These are phyloP conservation scores for Lasiodiplodia sp. DNA, from an alignment of 2,329 filamentous ascomycete genomes.

Conservation along the genomic window DNA sequence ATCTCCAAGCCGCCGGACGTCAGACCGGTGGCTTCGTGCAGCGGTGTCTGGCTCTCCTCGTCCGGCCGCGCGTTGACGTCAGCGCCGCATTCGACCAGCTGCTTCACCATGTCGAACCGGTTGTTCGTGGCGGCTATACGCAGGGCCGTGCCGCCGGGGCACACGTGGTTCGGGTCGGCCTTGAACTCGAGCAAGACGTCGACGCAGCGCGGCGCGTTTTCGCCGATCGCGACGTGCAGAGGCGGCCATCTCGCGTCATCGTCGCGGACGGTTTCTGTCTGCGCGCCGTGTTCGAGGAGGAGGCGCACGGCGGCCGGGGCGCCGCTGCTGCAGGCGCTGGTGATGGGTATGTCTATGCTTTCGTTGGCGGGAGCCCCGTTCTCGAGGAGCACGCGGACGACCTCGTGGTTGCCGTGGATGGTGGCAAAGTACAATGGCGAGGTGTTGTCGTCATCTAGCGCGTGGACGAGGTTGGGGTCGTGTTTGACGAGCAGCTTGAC, in stretches of 20 bases:
- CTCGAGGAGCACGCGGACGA: background rate
- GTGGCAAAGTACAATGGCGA: background rate
- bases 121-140: background rate
- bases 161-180: background rate
- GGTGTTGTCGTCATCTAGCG: background rate
- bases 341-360: background rate
- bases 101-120: background rate
- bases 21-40: background rate
- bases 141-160: background rate
- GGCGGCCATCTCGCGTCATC: background rate
- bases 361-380: background rate
- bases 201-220: background rate
- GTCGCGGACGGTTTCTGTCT: background rate
- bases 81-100: background rate
- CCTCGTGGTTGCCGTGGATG: background rate
- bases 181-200: background rate
- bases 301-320: background rate
- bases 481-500: background rate
- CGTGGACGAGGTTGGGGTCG: background rate
- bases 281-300: background rate
- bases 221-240: background rate
- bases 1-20: background rate
- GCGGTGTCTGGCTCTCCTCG: background rate
- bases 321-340: background rate
- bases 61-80: background rate